Evolutionary conservation across 139 green algal species (phyloP).

Genomic region (Volvox reticuliferus): DNA sequence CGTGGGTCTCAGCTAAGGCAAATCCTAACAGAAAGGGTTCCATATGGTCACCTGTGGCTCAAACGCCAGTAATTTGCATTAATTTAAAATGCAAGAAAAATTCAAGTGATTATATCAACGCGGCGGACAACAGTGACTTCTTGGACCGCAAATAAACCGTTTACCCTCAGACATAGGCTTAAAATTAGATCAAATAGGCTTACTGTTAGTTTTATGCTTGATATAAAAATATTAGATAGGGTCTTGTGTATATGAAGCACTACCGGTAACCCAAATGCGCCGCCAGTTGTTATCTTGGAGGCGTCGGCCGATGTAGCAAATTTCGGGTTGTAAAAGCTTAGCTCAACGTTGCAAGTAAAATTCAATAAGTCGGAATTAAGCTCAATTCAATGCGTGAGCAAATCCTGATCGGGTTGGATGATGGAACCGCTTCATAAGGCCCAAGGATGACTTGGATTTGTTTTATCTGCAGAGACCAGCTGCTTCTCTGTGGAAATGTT

Average conservation of each 20-base stretch:
- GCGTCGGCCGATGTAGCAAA: neutral
- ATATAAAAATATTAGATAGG: neutral
- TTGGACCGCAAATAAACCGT: neutral
- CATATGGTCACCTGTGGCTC: too few relatives aligned
- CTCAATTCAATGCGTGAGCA: too few relatives aligned
- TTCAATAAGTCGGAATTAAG: neutral
- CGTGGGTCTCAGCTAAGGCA: too few relatives aligned
- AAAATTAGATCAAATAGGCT: neutral
- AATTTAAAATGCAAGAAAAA: neutral
- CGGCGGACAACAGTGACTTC: neutral
- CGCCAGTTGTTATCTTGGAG: neutral
- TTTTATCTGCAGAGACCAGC: neutral
- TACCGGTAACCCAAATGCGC: slow-evolving; percentile 11
- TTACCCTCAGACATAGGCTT: neutral
- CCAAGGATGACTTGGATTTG: neutral
- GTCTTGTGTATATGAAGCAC: neutral
- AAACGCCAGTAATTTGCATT: neutral
- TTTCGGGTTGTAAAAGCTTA: neutral
- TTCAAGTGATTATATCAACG: too few relatives aligned
- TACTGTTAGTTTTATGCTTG: neutral
- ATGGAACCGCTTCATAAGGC: neutral
- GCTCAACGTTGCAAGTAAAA: neutral
- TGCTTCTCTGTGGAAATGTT: too few relatives aligned
- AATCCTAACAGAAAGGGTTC: too few relatives aligned
- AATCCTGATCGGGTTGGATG: neutral